Evolutionary conservation across 169 alveolate genomes (phyloP).

Genomic region (Sarcocystis neurona): DNA sequence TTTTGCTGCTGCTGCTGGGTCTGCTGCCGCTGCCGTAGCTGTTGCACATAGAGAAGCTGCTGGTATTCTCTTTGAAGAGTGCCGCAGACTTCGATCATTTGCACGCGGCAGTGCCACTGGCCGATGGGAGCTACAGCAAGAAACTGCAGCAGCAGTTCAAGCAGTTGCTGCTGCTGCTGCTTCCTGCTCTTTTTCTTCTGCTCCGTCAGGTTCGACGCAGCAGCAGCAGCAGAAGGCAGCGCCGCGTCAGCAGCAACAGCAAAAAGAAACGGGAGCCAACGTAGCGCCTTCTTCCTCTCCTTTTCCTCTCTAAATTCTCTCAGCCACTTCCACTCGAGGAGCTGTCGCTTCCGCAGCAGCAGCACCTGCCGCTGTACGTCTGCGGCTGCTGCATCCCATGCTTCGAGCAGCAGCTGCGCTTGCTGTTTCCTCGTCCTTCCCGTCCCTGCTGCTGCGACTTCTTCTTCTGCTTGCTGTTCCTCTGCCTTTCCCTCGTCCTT

Average conservation of each 20-base stretch:
- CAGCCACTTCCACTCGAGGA: conserved; percentile 62
- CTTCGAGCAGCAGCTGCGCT: conserved; percentile 22
- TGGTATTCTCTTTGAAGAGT: background rate
- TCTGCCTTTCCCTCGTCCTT: background rate
- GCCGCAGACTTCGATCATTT: conserved; percentile 25
- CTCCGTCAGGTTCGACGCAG: conserved; percentile 17
- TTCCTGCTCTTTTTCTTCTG: background rate
- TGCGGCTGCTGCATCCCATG: conserved; percentile 52
- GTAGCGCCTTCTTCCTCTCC: conserved; percentile 41
- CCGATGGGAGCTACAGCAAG: conserved; percentile 61
- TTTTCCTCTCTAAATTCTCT: conserved; percentile 60
- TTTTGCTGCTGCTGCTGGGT: too few relatives aligned
- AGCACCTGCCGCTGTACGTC: conserved; percentile 63
- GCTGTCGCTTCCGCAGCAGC: conserved; percentile 64
- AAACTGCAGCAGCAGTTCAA: conserved; percentile 61
- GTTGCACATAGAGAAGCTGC: too few relatives aligned
- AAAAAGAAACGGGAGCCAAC: conserved; percentile 57
- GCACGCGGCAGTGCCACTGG: conserved; percentile 56
- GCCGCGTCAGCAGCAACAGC: background rate
- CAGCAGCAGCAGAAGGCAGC: conserved; percentile 27
- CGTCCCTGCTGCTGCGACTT: conserved; percentile 15
- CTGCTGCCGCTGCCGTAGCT: too few relatives aligned
- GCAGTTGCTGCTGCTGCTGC: conserved; percentile 11
- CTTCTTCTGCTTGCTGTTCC: conserved; percentile 20
- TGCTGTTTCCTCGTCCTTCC: background rate